Evolutionary conservation across 2,329 filamentous ascomycete genomes (phyloP).

Genomic region (Cercospora zeae-maydis): DNA sequence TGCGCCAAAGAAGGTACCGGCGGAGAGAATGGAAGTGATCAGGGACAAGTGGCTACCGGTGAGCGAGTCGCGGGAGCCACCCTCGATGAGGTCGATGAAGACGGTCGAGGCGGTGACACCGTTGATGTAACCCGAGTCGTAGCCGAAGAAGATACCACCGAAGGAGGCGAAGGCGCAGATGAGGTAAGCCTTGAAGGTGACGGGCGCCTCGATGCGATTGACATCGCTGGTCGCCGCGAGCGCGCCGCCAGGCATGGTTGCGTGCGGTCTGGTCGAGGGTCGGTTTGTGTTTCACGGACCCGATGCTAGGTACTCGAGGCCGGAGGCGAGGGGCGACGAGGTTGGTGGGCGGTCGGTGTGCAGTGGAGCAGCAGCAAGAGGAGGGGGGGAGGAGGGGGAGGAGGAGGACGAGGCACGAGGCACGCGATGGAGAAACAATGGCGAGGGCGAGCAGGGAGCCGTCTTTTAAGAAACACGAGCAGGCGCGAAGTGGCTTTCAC

Average conservation of each 20-base stretch:
- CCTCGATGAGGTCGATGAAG: slow-evolving; percentile 54
- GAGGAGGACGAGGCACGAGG: too few species aligned
- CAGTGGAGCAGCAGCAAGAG: too few species aligned
- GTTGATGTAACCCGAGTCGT: slow-evolving; percentile 73
- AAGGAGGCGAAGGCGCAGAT: slow-evolving; percentile 50
- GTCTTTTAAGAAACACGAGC: not conserved
- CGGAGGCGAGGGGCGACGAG: not conserved
- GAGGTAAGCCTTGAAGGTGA: slow-evolving; percentile 43
- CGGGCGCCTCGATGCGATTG: slow-evolving; percentile 52
- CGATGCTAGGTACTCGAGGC: not conserved
- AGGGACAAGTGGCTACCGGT: slow-evolving; percentile 48
- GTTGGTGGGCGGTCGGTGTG: slow-evolving; percentile 1
- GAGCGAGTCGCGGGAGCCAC: slow-evolving; percentile 35
- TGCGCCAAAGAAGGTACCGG: slow-evolving; percentile 70
- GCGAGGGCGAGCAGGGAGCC: not conserved
- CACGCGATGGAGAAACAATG: slow-evolving; percentile 10
- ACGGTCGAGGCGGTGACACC: slow-evolving; percentile 41
- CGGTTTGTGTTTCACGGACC: not conserved
- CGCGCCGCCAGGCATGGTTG: slow-evolving; percentile 22
- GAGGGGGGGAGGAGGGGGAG: too few species aligned
- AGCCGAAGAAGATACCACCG: slow-evolving; percentile 69
- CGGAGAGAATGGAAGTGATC: slow-evolving; percentile 72
- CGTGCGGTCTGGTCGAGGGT: slow-evolving; percentile 3
- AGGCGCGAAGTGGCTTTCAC: not conserved
- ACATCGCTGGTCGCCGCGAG: slow-evolving; percentile 48